These are phyloP conservation scores for Penicillium dipodomyicola DNA, from an alignment of 495 filamentous ascomycete genomes.

Conservation along the genomic window DNA sequence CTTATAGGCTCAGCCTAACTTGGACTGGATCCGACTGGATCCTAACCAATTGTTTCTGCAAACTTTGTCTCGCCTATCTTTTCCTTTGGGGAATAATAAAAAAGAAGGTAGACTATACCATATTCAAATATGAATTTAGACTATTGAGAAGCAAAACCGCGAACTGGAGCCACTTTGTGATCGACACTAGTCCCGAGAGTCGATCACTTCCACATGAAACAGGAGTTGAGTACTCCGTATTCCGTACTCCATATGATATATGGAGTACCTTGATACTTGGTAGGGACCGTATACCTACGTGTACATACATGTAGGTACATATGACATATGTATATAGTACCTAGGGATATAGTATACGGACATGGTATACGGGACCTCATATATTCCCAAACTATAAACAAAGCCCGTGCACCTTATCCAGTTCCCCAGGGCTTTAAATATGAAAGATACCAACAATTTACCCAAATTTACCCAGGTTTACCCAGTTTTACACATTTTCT, in stretches of 20 bases:
- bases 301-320: too few species aligned
- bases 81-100: neutral
- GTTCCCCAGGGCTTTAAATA: neutral
- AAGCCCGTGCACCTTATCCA: too few species aligned
- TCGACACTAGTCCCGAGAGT: slow-evolving; percentile 29
- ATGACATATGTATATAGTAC: too few species aligned
- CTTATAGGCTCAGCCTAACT: neutral
- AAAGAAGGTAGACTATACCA: neutral
- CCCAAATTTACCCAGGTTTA: neutral
- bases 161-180: slow-evolving; percentile 21
- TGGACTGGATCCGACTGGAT: slow-evolving; percentile 1
- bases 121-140: neutral
- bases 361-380: too few species aligned
- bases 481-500: neutral
- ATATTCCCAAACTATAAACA: too few species aligned
- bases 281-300: too few species aligned
- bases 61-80: slow-evolving; percentile 7
- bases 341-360: too few species aligned
- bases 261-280: neutral
- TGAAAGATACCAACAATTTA: too few species aligned
- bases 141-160: slow-evolving; percentile 15
- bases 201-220: slow-evolving; percentile 36
- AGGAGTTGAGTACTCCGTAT: neutral
- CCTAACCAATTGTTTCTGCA: neutral
- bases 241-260: neutral